Evolutionary conservation across 192 early-diverging fungal species (phyloP).

Genomic region (Kickxella alabastrina): DNA sequence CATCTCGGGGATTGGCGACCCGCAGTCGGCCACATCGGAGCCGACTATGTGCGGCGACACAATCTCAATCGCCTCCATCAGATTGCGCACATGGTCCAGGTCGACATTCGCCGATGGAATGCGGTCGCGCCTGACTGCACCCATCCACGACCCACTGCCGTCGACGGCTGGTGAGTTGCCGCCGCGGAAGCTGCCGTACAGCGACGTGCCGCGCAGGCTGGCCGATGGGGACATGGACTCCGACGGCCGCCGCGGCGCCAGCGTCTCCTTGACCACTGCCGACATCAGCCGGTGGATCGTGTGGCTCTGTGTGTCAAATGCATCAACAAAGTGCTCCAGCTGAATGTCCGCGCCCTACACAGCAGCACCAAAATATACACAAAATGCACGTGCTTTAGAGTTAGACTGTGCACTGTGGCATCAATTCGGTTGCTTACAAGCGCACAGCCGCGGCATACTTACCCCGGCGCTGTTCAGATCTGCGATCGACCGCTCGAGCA

Average conservation of each 20-base stretch:
- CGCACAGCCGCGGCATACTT: slow-evolving; percentile 5
- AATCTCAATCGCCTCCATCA: slow-evolving; percentile 38
- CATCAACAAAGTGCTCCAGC: slow-evolving; percentile 32
- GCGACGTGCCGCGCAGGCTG: slow-evolving; percentile 22
- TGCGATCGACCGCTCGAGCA: slow-evolving; percentile 21
- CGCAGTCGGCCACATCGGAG: slow-evolving; percentile 18
- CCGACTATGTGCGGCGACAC: slow-evolving; percentile 39
- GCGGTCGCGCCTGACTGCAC: slow-evolving; percentile 2
- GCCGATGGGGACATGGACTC: slow-evolving; percentile 19
- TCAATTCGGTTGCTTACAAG: too few species aligned
- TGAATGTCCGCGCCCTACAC: slow-evolving; percentile 24
- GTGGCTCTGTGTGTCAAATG: slow-evolving; percentile 25
- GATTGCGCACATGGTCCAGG: slow-evolving; percentile 36
- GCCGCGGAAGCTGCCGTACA: slow-evolving; percentile 23
- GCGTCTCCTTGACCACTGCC: slow-evolving; percentile 36
- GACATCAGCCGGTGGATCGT: slow-evolving; percentile 26
- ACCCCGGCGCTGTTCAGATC: slow-evolving; percentile 29
- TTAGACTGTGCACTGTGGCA: not conserved
- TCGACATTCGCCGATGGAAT: slow-evolving; percentile 11
- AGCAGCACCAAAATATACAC: not conserved
- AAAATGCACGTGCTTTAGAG: not conserved
- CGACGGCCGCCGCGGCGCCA: slow-evolving; percentile 24
- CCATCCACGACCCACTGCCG: slow-evolving; percentile 9
- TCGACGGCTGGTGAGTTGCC: slow-evolving; percentile 27
- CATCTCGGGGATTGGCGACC: slow-evolving; percentile 29